phyloP scores from a whole-genome alignment of 139 green algal species.

The Spirogloea muscicola region DNA sequence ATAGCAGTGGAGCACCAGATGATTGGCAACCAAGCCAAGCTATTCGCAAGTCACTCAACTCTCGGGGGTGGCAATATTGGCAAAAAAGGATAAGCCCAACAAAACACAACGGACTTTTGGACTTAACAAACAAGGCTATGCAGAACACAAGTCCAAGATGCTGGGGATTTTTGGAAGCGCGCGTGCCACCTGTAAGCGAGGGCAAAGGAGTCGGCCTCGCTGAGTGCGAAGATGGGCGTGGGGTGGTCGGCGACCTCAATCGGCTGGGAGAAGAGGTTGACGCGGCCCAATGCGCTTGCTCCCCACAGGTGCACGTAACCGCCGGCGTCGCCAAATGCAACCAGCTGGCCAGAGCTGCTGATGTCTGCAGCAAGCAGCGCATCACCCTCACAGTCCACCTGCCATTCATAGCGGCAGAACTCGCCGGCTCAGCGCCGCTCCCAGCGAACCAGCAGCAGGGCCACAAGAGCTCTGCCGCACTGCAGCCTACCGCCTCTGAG shows the following conservation, averaged over 20 bases:
- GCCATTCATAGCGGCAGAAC: neutral
- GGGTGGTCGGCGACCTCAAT: conserved; percentile 10
- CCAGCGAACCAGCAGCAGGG: neutral
- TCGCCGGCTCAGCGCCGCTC: neutral
- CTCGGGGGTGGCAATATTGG: no score
- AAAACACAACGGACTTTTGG: no score
- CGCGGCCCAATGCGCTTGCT: conserved; percentile 6
- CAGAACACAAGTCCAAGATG: no score
- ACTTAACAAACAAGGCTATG: no score
- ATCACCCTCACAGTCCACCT: conserved; percentile 52
- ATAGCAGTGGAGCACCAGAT: no score
- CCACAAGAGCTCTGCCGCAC: neutral
- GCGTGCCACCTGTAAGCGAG: no score
- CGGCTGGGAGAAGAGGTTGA: conserved; percentile 43
- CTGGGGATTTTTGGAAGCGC: no score
- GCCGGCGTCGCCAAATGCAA: conserved; percentile 68
- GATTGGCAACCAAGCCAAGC: no score
- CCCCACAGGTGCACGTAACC: conserved; percentile 80
- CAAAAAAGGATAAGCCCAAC: no score
- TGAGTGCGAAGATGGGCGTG: no score
- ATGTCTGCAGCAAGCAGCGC: conserved; percentile 46
- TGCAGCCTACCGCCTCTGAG: neutral
- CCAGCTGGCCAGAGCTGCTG: conserved; percentile 57
- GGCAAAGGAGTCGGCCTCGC: no score
- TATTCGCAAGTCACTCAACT: no score